A percentile compares a stretch with the other conserved stretches of the same genome.
Conservation (phyloP, 1,284 basidiomycete species). For the Malassezia obtusa region DNA sequence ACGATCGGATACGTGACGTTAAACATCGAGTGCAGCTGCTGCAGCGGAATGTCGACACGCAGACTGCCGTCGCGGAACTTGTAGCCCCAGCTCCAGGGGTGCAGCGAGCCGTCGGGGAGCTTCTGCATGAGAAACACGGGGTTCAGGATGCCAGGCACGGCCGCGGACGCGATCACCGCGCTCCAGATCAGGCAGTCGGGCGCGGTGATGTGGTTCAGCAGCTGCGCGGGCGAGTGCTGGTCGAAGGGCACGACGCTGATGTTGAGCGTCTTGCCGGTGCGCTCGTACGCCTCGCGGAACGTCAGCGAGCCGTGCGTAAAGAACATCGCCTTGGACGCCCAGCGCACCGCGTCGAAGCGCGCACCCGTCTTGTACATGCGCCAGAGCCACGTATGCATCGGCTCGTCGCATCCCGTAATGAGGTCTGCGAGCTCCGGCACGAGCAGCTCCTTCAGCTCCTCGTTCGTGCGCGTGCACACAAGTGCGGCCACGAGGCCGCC, state of each 20-base stretch:
- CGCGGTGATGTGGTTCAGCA: constrained; percentile 89
- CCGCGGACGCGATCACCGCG: constrained; percentile 47
- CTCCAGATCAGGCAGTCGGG: constrained; percentile 66
- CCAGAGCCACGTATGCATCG: constrained; percentile 57
- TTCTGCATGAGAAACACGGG: constrained; percentile 78
- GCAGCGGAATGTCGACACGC: constrained; percentile 81
- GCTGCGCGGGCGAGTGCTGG: constrained; percentile 79
- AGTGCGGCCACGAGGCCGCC: constrained; percentile 65
- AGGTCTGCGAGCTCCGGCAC: constrained; percentile 57
- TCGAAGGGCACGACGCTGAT: constrained; percentile 90
- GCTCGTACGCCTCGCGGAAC: constrained; percentile 85
- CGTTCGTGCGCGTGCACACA: constrained; percentile 78
- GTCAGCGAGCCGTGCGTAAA: constrained; percentile 91
- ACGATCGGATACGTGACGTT: constrained; percentile 89
- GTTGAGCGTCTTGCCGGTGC: constrained; percentile 80
- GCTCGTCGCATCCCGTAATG: constrained; percentile 83
- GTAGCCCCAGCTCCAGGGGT: constrained; percentile 83
- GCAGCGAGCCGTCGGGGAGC: constrained; percentile 65
- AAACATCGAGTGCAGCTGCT: constrained; percentile 61
- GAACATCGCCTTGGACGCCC: constrained; percentile 68
- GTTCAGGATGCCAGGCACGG: constrained; percentile 52
- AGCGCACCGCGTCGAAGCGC: constrained; percentile 76
- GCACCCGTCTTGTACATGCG: constrained; percentile 82
- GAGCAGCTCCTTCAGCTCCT: constrained; percentile 64
- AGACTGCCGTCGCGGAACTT: constrained; percentile 46